Evolutionary conservation across 495 filamentous ascomycete genomes (phyloP).

Genomic region (Letharia columbiana): DNA sequence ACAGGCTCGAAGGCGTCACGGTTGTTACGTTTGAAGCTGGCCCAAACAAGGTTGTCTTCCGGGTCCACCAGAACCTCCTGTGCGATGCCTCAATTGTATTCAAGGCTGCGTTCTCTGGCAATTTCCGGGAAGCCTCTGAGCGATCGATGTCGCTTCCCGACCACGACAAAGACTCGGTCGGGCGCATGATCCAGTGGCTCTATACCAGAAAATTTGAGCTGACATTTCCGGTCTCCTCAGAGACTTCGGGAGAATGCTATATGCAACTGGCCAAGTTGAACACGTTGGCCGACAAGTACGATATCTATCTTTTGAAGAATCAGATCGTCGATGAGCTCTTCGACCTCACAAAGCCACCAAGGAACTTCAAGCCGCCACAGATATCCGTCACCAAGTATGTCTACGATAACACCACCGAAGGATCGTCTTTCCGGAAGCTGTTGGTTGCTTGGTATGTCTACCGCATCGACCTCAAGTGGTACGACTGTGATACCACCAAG

Average conservation of each 20-base stretch:
- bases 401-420: not conserved
- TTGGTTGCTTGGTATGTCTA: slow-evolving; percentile 1
- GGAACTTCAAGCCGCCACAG: not conserved
- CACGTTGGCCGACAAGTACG: slow-evolving; percentile 10
- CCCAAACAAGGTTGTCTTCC: not conserved
- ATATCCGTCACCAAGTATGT: not conserved
- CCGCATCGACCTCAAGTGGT: not conserved
- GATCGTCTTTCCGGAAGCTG: slow-evolving; percentile 4
- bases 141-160: slow-evolving; percentile 14
- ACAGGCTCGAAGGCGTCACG: not conserved
- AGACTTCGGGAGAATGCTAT: not conserved
- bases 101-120: slow-evolving; percentile 12
- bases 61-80: slow-evolving; percentile 1
- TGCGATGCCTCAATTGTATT: slow-evolving; percentile 9
- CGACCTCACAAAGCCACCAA: not conserved
- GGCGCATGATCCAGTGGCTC: slow-evolving; percentile 18
- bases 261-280: slow-evolving; percentile 7
- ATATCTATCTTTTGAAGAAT: slow-evolving; percentile 8
- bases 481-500: not conserved
- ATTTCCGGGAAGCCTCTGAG: slow-evolving; percentile 13
- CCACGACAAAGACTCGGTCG: slow-evolving; percentile 8
- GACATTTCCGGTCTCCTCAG: not conserved
- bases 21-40: not conserved
- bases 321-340: slow-evolving; percentile 1
- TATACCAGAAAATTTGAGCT: slow-evolving; percentile 3